Conservation (phyloP, 1,284 basidiomycete species). For the Apiotrichum brassicae region DNA sequence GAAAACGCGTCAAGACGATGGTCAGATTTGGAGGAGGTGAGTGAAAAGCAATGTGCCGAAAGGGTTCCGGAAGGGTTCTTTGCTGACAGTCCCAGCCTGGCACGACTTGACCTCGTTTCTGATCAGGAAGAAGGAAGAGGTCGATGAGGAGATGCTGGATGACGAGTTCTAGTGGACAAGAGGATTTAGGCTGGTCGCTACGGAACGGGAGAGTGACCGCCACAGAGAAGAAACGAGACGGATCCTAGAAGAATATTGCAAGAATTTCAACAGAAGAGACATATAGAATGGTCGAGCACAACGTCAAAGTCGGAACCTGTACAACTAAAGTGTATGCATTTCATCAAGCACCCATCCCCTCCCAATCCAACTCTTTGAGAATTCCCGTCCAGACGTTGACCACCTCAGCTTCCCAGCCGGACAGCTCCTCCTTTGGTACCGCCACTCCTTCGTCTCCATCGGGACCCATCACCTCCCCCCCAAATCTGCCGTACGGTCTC, state of each 20-base stretch:
- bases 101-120: conserved; percentile 23
- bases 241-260: no score
- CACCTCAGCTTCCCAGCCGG: conserved; percentile 20
- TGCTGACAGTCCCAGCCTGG: conserved; percentile 23
- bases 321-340: conserved; percentile 7
- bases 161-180: not conserved
- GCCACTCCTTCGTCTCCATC: conserved; percentile 11
- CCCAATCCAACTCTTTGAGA: conserved; percentile 12
- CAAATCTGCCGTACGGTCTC: conserved; percentile 30
- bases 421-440: not conserved
- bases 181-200: no score
- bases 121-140: conserved; percentile 16
- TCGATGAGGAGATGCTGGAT: conserved; percentile 5
- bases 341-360: not conserved
- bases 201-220: no score
- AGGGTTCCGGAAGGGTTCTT: not conserved
- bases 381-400: conserved; percentile 21
- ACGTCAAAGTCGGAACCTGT: not conserved
- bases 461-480: conserved; percentile 14
- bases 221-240: no score
- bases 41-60: not conserved
- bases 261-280: no score
- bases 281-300: no score
- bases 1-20: conserved; percentile 31
- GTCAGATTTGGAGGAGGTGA: conserved; percentile 28